Percentiles rank a stretch among this genome's conserved stretches.
Conservation (phyloP, 768 basidiomycete species). For the Leucosporidium creatinivorum region DNA sequence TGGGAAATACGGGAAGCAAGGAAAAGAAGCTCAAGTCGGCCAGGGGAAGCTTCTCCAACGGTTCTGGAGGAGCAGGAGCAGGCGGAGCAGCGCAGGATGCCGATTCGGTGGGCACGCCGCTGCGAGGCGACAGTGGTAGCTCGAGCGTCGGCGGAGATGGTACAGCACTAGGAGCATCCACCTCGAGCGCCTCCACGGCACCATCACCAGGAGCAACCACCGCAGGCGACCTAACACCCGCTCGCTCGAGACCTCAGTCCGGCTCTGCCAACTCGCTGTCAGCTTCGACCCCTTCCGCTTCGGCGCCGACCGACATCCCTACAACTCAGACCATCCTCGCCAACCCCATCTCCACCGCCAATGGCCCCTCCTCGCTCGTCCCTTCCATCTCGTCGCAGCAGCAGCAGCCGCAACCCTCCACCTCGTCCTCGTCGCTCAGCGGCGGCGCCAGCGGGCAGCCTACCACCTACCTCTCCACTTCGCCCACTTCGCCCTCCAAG, state of each 20-base stretch:
- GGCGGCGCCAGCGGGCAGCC: conserved; percentile 16
- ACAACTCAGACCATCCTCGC: conserved; percentile 78
- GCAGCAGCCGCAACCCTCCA: conserved; percentile 34
- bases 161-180: no score
- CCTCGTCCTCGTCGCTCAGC: conserved; percentile 26
- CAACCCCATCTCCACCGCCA: conserved; percentile 49
- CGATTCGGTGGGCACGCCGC: no score
- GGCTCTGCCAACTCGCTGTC: conserved; percentile 10
- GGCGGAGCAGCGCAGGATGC: no score
- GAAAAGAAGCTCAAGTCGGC: conserved; percentile 18
- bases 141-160: no score
- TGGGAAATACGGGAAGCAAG: conserved; percentile 25
- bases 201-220: no score
- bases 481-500: conserved; percentile 17
- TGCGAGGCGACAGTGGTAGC: no score
- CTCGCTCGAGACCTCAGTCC: conserved; percentile 4
- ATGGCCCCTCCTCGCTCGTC: conserved; percentile 8
- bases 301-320: conserved; percentile 58
- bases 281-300: not conserved
- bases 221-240: conserved; percentile 8
- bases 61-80: not conserved
- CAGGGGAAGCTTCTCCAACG: not conserved
- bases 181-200: no score
- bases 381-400: conserved; percentile 40
- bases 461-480: conserved; percentile 22